phyloP scores from a whole-genome alignment of 768 basidiomycete genomes.

The Russula earlei region DNA sequence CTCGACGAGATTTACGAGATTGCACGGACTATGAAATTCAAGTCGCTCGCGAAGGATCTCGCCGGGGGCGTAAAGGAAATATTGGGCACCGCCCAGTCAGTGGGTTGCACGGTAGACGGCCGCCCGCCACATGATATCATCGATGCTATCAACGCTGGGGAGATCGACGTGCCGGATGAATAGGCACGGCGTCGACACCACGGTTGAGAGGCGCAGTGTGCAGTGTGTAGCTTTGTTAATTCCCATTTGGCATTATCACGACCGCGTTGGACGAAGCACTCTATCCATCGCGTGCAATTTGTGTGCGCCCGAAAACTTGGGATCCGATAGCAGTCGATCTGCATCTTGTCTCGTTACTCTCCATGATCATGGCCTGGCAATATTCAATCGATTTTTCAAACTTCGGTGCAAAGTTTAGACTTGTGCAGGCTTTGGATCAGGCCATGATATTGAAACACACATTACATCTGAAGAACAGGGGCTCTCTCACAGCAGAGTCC shows the following conservation, averaged over 20 bases:
- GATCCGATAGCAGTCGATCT: background rate
- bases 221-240: slow-evolving; percentile 12
- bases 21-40: slow-evolving; percentile 90
- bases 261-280: slow-evolving; percentile 1
- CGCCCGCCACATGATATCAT: slow-evolving; percentile 89
- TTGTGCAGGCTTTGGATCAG: too few relatives aligned
- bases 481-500: too few relatives aligned
- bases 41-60: slow-evolving; percentile 88
- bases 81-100: slow-evolving; percentile 91
- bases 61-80: slow-evolving; percentile 94
- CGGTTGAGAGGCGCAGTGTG: background rate
- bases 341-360: background rate
- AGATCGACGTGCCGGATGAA: slow-evolving; percentile 81
- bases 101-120: slow-evolving; percentile 96
- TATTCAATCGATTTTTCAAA: too few relatives aligned
- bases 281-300: background rate
- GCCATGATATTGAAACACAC: too few relatives aligned
- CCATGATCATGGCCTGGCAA: background rate
- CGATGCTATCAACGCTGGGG: slow-evolving; percentile 75
- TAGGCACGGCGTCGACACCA: slow-evolving; percentile 30
- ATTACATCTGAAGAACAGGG: too few relatives aligned
- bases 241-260: slow-evolving; percentile 4
- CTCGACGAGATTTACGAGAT: slow-evolving; percentile 92
- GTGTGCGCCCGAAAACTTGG: background rate
- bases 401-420: too few relatives aligned